Evolutionary conservation across 768 basidiomycete species (phyloP).

Genomic region (Lyophyllum atratum): DNA sequence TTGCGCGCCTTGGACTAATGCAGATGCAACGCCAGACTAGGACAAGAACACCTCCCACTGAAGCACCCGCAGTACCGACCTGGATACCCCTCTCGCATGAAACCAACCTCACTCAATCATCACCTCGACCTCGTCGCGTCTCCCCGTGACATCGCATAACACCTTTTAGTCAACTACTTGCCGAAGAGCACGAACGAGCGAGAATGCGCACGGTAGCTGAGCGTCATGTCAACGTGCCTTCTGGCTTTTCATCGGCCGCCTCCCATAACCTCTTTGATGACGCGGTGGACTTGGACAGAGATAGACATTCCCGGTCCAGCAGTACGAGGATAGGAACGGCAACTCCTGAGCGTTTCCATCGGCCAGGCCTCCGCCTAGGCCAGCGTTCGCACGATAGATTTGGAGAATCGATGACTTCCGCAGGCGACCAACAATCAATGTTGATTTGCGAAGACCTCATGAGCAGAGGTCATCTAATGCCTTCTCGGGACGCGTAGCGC

Average conservation of each 20-base stretch:
- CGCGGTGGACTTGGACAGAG: neutral
- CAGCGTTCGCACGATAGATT: neutral
- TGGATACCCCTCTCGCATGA: neutral
- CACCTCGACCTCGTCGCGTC: neutral
- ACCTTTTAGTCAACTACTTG: neutral
- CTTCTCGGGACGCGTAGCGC: neutral
- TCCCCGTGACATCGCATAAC: neutral
- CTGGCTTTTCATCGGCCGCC: neutral
- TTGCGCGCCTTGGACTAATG: slow-evolving; percentile 37
- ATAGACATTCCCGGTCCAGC: slow-evolving; percentile 36
- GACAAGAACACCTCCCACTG: neutral
- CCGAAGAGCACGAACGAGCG: neutral
- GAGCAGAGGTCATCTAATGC: neutral
- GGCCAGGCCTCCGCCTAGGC: neutral
- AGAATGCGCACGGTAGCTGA: neutral
- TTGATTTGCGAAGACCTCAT: neutral
- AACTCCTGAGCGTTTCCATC: slow-evolving; percentile 5
- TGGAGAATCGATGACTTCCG: neutral
- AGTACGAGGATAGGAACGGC: slow-evolving; percentile 4
- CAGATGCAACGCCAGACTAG: slow-evolving; percentile 14
- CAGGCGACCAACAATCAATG: neutral
- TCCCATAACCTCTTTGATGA: neutral
- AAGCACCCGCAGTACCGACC: neutral
- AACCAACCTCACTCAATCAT: neutral
- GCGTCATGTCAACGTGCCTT: too few relatives aligned